These are phyloP conservation scores for Vitellaria paradoxa DNA, from an alignment of 179 eudicot species.

Conservation along the genomic window DNA sequence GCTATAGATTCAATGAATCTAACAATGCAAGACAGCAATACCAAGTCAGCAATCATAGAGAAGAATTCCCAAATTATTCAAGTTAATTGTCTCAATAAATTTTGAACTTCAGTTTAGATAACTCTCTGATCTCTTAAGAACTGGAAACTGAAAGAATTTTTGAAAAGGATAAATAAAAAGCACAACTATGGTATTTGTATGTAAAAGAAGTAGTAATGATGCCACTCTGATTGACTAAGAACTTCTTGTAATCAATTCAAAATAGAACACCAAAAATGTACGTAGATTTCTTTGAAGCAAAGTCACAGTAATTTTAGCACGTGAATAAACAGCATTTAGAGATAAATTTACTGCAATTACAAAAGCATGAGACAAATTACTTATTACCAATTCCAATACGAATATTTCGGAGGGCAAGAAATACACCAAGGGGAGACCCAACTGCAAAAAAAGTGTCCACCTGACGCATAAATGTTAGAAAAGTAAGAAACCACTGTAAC, in stretches of 20 bases:
- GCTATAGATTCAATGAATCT: not conserved
- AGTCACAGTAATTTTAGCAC: not conserved
- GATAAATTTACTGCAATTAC: not conserved
- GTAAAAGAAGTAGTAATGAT: not conserved
- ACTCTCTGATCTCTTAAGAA: not conserved
- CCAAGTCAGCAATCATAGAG: not conserved
- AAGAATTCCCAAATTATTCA: not conserved
- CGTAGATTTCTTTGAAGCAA: not conserved
- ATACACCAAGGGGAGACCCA: conserved; percentile 99
- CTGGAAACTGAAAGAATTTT: not conserved
- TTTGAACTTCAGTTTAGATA: not conserved
- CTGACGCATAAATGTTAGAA: conserved; percentile 33
- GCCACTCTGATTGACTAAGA: not conserved
- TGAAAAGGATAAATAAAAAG: not conserved
- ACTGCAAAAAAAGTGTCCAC: conserved; percentile 96
- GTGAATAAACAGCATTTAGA: not conserved
- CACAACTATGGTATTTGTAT: not conserved
- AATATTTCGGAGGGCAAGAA: conserved; percentile 91
- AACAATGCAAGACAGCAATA: not conserved
- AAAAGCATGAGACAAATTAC: not conserved
- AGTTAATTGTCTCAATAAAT: not conserved
- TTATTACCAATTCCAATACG: conserved; percentile 88
- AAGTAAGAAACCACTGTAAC: not conserved
- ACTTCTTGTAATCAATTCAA: not conserved
- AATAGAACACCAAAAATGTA: not conserved